Base-by-base conservation (phyloP, 768 basidiomycete genomes). In the Nevesoporus exiguus region DNA sequence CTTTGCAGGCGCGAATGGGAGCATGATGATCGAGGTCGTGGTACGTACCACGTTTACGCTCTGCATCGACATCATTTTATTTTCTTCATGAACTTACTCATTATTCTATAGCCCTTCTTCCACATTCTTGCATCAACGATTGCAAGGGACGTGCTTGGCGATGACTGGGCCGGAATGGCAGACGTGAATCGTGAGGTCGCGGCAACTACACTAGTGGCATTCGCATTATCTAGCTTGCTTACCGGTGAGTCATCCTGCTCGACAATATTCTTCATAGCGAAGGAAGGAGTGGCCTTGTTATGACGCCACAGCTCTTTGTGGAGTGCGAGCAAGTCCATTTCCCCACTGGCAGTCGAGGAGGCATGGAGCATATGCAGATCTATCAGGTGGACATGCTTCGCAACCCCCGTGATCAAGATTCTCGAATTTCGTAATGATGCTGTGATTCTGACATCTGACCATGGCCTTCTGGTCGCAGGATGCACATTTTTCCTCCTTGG, bases 21-120 rank as follows among this genome's bases (percentile, higher is more conserved):
- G 90, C 58, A 93, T 95, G 93, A 97, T 98, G 93, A 98, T 99
- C 57, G 96, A 98, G 72, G 92, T 95, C 11, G 94, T 98, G 60
- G 90, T 93, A 67, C 41, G 86, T 80, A 47, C 48, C 47, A 34
- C 39, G 25, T 47, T 51, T 21, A 52, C 45, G 19, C 9, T 39
- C 34, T 9, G 40, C 42, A 8, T 17, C 21, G 43, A 10, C 44
- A 47, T 34, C 31, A 10, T 31, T 24, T 17, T 14, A 21, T 36
- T 19, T 30, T 19, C 8, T 53, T 19, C 21, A 14, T 27, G 30
- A 41, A 36, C 63, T 55, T 10, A 44, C 22, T 2, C 0, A 3
- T 31, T 44, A 9, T 22, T 21, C 31, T 49, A 19, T 59, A 93
- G 89, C 95, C 96, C 2, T 98, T 99, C 72, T 97, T 95, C 66